Evolutionary conservation across 805 yeast species (phyloP), one percentile per base, ranked within the genome.

Genomic region (Sungouiella blattae): DNA sequence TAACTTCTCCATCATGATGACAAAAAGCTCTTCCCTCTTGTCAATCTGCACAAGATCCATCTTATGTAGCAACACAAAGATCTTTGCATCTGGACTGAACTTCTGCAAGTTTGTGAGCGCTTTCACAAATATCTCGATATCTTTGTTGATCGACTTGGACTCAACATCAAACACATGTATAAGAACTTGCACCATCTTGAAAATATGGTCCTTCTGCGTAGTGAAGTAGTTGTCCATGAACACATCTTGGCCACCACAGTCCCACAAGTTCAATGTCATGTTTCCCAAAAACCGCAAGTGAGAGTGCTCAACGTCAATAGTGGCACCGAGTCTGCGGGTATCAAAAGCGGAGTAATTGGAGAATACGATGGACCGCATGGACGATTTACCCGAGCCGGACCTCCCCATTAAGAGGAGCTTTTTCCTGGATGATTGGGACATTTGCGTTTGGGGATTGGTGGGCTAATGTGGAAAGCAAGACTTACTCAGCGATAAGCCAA

Each of bases 241-340:
- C 2, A 84, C 87, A 58, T 93, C 97, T 57, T 93, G 98, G 3
- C 96, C 96, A 52, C 98, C 98, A 63, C 98, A 93, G 60, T 93
- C 98, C 98, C 98, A 89, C 15, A 93, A 67, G 52, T 91, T 91
- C 30, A 93, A 68, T 1, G 97, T 88, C 94, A 93, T 87, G 57
- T 91, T 89, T 1, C 96, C 96, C 40, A 93, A 67, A 52, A 93
- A 89, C 33, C 98, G 69, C 37, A 93, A 64, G 62, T 91, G 96
- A 2, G 97, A 87, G 55, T 93, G 96, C 55, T 93, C 98, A n/a
- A 93, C 97, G 55, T 93, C 98, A 38, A 93, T 89, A 0, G 98
- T 93, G 8, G 98, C 98, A 2, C 98, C 98, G 11, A 93, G 63
- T 39, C 98, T 71, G 44, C 98, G 73, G 3, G 98, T 93, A 56